Base-by-base conservation (phyloP, 179 eudicot genomes). In the Beta macrorhiza region DNA sequence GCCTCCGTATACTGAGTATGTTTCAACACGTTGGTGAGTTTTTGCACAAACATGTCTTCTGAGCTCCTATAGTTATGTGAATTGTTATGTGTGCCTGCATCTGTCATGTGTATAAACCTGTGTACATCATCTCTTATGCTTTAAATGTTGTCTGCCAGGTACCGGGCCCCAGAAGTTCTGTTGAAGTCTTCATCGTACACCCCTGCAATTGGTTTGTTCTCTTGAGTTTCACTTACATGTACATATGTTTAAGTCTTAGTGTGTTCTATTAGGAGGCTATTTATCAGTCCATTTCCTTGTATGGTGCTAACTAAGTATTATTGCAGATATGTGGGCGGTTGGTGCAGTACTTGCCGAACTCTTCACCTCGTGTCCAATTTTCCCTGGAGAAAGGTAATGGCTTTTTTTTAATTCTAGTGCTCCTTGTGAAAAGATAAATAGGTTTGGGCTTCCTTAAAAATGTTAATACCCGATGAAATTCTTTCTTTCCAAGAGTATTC, bases 301-400 rank as follows among this genome's bases (percentile, higher is more conserved):
- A 49, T 62, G 80, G 71, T 82, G 67, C 82, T 86, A 70, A 58
- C 81, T 37, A 42, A 55, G 62, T 59, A 55, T 79, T 57, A 42
- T 83, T 81, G 81, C 96, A 96, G 97, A 96, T 88, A 91, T 96
- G 97, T 96, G 99, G 99, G 99, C 99, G 52, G 87, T 96, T 80
- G 99, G 99, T 75, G 97, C 99, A 58, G 88, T 96, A 79, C 87
- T 96, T 59, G 99, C 99, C 82, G 99, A 96, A 79, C 94, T 96
- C 68, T 92, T 92, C 87, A 91, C 93, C 58, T 83, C 63, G 64
- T 84, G 90, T 83, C 99, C 98, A 67, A 82, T 96, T 56, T 96
- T 96, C 79, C 98, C 99, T 17, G 99, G 99, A 53, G 93, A 90
- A 90, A 94, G 99, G 99, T 96, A 76, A 87, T 84, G 56, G 47